Evolutionary conservation across 1,284 basidiomycete genomes (phyloP), one percentile per base, ranked within the genome.

Genomic region (Boletus mariae): DNA sequence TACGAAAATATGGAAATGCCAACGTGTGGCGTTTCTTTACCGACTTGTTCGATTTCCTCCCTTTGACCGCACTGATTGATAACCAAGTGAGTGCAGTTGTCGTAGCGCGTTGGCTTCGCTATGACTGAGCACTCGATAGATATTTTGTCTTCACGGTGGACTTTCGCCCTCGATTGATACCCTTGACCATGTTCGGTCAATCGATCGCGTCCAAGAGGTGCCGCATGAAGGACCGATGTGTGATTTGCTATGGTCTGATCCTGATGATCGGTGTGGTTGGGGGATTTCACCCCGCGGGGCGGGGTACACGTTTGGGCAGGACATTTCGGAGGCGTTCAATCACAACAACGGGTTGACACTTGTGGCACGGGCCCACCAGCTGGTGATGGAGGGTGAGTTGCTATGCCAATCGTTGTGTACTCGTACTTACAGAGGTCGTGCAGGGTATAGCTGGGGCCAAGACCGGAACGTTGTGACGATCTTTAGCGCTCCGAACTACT

Each of bases 21-120:
- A 99, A 98, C 70, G 97, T 99, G 45, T 99, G 96, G 96, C 91
- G 96, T 68, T 98, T 89, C 80, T 99, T 98, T 71, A 98, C 95
- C 69, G 97, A 99, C 78, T 78, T 99, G 51, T 99, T 99, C 71
- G 96, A 99, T 76, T 99, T 92, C 75, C 83, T 99, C 34, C 95
- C 96, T 52, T 81, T 99, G 62, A 98, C 95, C 43, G 96, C 96
- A 28, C 82, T 99, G 66, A 98, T 99, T 70, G 96, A 99, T 72
- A 95, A 97, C 71, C 95, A 98, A 84, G 94, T 96, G 68, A 64
- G 92, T 84, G 37, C 12, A 32, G 29, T 57, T 64, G 47, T 43
- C 58, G 48, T 35, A 40, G 26, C 31, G 40, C 42, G 17, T 25
- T 28, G 45, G 17, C 32, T 3, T n/a, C 25, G 17, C 34, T 49